These are phyloP conservation scores for Cyclanthera cordifolia DNA, from an alignment of 306 rosid species.

Conservation along the genomic window DNA sequence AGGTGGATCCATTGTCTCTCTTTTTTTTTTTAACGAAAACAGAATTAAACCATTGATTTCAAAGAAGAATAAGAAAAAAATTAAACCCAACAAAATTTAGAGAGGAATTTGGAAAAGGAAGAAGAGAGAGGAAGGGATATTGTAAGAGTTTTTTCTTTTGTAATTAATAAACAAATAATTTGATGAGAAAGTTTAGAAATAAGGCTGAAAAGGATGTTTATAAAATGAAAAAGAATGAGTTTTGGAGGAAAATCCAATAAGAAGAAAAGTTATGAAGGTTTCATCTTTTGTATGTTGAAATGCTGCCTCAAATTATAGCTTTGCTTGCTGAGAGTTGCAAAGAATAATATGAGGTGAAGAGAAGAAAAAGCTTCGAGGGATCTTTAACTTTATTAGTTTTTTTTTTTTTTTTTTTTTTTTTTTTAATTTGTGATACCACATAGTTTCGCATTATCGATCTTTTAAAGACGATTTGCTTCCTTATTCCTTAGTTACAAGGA, in stretches of 20 bases:
- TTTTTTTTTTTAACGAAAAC: background rate
- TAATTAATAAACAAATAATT: background rate
- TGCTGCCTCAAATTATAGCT: constrained; percentile 42
- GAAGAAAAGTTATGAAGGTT: constrained; percentile 18
- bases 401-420: background rate
- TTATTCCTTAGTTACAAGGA: too few species aligned
- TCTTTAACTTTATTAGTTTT: constrained; percentile 40
- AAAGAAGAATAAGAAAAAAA: too few species aligned
- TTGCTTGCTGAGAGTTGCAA: constrained; percentile 85
- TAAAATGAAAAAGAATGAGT: background rate
- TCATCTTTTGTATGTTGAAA: constrained; percentile 48
- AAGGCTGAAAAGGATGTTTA: background rate
- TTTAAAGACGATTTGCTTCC: too few species aligned
- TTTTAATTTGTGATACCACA: too few species aligned
- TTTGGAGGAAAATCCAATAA: background rate
- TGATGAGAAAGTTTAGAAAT: constrained; percentile 1
- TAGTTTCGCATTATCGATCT: too few species aligned
- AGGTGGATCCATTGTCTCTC: constrained; percentile 2
- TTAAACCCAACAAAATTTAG: too few species aligned
- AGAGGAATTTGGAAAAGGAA: background rate
- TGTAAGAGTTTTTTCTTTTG: background rate
- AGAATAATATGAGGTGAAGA: constrained; percentile 30
- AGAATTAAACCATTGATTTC: background rate
- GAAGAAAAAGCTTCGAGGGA: background rate
- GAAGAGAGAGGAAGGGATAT: background rate